These are phyloP conservation scores for Amauroascus verrucosus DNA, from an alignment of 2,329 filamentous ascomycete genomes.

Conservation along the genomic window DNA sequence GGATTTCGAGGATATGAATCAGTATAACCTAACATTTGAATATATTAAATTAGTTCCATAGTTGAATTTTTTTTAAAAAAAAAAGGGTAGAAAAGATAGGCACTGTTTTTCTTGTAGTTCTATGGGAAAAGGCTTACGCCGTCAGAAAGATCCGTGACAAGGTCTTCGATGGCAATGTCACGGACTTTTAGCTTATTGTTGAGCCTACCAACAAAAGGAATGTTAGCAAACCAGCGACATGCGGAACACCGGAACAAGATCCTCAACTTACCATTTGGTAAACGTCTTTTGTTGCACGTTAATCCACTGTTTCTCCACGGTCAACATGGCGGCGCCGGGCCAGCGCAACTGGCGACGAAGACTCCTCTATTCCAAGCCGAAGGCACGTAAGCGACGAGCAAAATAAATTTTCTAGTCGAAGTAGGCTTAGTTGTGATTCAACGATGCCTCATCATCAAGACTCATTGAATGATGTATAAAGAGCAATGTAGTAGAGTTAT, in stretches of 20 bases:
- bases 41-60: background rate
- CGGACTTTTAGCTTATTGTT: slow-evolving; percentile 86
- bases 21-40: slow-evolving; percentile 59
- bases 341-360: slow-evolving; percentile 11
- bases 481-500: background rate
- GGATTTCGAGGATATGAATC: slow-evolving; percentile 92
- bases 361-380: background rate
- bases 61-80: no score
- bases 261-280: slow-evolving; percentile 68
- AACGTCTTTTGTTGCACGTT: slow-evolving; percentile 97
- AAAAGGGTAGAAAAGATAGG: no score
- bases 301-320: slow-evolving; percentile 53
- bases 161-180: slow-evolving; percentile 69
- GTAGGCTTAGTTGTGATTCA: background rate
- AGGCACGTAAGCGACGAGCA: background rate
- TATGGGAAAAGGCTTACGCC: slow-evolving; percentile 52
- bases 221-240: background rate
- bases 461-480: background rate
- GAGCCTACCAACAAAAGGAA: slow-evolving; percentile 50
- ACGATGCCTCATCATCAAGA: background rate
- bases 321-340: slow-evolving; percentile 30
- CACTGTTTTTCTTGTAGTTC: no score
- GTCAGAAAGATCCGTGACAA: slow-evolving; percentile 83
- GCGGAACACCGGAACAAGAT: background rate
- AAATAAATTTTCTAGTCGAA: background rate